Evolutionary conservation across 495 filamentous ascomycete species (phyloP), one percentile per base, ranked within the genome.

Genomic region (Xylaria flabelliformis): DNA sequence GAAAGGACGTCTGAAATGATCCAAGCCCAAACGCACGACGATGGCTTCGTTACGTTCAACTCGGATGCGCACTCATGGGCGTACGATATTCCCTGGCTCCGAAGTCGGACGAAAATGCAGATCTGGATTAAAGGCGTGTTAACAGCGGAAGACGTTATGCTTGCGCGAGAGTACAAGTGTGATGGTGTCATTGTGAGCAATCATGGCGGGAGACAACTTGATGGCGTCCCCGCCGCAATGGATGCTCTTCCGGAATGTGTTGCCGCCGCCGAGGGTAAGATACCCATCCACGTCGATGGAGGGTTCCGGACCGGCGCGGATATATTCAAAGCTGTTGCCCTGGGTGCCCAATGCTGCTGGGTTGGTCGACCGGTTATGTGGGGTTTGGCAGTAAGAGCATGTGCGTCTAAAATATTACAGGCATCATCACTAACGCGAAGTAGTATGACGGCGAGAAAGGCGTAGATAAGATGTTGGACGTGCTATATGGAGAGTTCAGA

Each of bases 291-390:
- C 24, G 62, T 85, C 24, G 77, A 78, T 69, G 82, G 82, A 4
- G 83, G 83, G 3, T 79, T 85, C 29, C 70, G 83, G 24, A 74
- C 73, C 41, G 83, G 83, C 3, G 76, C 79, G 3, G 83, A 85
- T 65, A 77, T 85, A 10, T 84, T 85, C 78, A 85, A 85, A 64
- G 84, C 84, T 0, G 36, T 86, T n/a, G 83, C 83, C 6, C 68
- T 86, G 13, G 84, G 84, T 3, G 84, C 84, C 0, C 73, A 82
- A 39, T 76, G 74, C 50, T 78, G 77, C 46, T 85, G 78, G 73
- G 74, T 84, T 4, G 78, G 79, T 21, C 82, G 84, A 15, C 74
- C 78, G 17, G 74, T 77, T 0, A 73, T 85, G 13, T 85, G 84
- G 84, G 83, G 81, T 12, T 74, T 85, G 42, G 82, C 83, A 74